Conservation (phyloP, 164 flowering plant genomes). For the Warburgia ugandensis region DNA sequence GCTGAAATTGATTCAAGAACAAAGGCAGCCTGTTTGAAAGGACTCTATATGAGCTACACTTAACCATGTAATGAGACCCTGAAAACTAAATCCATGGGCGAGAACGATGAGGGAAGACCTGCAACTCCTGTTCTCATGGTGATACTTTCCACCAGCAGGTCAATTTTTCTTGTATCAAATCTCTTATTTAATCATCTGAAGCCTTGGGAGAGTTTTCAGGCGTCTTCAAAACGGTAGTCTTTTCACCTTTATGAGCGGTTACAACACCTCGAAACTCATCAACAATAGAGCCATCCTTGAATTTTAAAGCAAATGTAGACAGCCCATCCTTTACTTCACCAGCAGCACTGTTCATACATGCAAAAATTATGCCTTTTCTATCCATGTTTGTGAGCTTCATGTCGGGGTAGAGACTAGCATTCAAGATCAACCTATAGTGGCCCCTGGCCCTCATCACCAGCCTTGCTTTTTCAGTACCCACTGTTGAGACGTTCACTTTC, state of each 20-base stretch:
- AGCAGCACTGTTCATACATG: conserved; percentile 63
- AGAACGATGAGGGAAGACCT: no score
- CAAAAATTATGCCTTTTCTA: conserved; percentile 78
- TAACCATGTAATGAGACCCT: no score
- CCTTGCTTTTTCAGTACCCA: conserved; percentile 48
- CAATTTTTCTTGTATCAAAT: no score
- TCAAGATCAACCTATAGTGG: conserved; percentile 69
- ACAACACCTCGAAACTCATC: conserved; percentile 61
- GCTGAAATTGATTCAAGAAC: no score
- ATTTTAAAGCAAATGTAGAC: conserved; percentile 74
- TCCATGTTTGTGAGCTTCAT: conserved; percentile 94
- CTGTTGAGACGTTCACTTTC: conserved; percentile 61
- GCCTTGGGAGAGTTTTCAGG: conserved; percentile 86
- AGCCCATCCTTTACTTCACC: conserved; percentile 54
- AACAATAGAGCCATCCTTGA: conserved; percentile 57
- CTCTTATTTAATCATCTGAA: conserved; percentile 31
- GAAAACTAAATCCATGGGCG: no score
- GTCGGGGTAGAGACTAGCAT: conserved; percentile 76
- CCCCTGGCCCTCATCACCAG: conserved; percentile 84
- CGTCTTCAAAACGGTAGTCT: conserved; percentile 38
- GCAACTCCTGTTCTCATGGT: no score
- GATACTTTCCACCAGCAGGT: no score
- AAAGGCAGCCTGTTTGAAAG: no score
- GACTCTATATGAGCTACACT: no score
- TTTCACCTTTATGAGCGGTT: conserved; percentile 42